Conservation (phyloP, 257 asterid species). For the Solanum chiquidenum region DNA sequence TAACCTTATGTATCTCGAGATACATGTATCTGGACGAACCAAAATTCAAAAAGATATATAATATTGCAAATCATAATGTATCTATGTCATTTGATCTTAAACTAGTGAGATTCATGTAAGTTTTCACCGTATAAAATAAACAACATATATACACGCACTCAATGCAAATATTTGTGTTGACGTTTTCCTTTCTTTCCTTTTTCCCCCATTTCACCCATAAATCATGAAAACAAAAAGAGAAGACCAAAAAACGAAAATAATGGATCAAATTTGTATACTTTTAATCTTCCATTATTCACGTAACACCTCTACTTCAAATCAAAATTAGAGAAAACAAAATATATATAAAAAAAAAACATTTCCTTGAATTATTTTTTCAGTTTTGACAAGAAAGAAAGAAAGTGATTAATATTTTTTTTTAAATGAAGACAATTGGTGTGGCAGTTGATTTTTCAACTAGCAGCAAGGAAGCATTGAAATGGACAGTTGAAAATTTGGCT, state of each 20-base stretch:
- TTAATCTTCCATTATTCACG: neutral
- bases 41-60: too few species aligned
- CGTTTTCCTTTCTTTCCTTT: neutral
- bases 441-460: slow-evolving; percentile 89
- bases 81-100: too few species aligned
- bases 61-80: too few species aligned
- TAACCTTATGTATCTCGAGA: too few species aligned
- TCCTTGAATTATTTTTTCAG: neutral
- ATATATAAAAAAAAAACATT: neutral
- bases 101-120: too few species aligned
- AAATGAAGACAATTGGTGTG: slow-evolving; percentile 52
- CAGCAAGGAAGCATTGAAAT: slow-evolving; percentile 65
- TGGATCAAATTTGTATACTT: neutral
- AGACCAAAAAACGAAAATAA: neutral
- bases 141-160: neutral
- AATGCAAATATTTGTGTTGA: neutral
- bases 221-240: neutral
- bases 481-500: slow-evolving; percentile 75
- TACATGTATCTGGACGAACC: too few species aligned
- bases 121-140: neutral
- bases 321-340: neutral
- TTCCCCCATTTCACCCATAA: neutral
- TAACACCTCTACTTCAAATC: neutral
- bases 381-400: neutral
- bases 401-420: neutral